Conservation (phyloP, 257 asterid species). For the Penstemon eatonii region DNA sequence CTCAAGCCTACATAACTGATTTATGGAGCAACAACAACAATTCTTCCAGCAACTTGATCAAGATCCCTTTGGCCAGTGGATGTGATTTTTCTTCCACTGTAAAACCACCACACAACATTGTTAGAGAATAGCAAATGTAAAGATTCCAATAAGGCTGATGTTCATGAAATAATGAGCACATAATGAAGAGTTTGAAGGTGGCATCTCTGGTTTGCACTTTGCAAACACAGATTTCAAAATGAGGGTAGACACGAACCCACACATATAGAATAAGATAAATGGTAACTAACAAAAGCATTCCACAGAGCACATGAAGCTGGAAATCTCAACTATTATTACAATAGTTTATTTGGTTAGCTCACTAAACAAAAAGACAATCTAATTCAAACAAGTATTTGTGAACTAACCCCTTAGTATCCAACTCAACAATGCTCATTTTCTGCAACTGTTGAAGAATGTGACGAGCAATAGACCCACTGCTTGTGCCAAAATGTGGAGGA, state of each 20-base stretch:
- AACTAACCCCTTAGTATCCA: conserved; percentile 60
- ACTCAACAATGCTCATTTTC: conserved; percentile 54
- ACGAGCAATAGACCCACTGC: conserved; percentile 70
- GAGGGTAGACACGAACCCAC: too few relatives aligned
- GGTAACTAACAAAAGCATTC: too few relatives aligned
- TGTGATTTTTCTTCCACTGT: conserved; percentile 82
- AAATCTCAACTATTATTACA: background rate
- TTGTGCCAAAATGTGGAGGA: conserved; percentile 62
- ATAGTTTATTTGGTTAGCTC: too few relatives aligned
- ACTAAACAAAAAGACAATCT: background rate
- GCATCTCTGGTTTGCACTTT: background rate
- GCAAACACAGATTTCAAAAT: background rate
- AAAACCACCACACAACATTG: background rate
- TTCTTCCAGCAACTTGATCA: conserved; percentile 83
- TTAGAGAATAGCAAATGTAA: background rate
- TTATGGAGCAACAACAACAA: conserved; percentile 54
- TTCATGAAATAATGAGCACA: too few relatives aligned
- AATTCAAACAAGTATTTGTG: background rate
- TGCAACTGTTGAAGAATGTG: conserved; percentile 70
- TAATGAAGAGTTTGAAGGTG: too few relatives aligned
- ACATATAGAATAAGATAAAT: too few relatives aligned
- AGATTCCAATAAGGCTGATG: background rate
- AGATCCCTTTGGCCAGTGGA: conserved; percentile 86
- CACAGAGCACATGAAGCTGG: background rate
- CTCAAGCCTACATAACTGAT: conserved; percentile 8